Evolutionary conservation across 495 filamentous ascomycete species (phyloP).

Genomic region (Tetracladium marchalianum): DNA sequence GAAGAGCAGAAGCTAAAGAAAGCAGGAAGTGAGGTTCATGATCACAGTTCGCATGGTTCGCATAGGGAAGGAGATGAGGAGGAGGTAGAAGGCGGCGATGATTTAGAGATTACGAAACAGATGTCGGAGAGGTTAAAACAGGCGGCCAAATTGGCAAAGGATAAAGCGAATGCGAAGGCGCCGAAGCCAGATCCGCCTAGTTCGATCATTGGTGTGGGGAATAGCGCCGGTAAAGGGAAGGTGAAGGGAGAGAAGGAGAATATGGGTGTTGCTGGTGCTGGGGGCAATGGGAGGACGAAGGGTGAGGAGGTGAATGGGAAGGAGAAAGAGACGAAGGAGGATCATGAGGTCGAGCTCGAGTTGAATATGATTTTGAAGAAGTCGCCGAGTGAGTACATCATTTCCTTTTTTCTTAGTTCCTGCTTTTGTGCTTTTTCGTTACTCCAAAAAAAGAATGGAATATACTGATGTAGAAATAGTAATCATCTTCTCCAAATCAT

Average conservation of each 20-base stretch:
- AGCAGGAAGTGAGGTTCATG: slow-evolving; percentile 19
- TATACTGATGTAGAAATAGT: slow-evolving; percentile 39
- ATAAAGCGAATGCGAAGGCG: slow-evolving; percentile 40
- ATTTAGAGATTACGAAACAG: slow-evolving; percentile 5
- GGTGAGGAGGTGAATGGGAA: slow-evolving; percentile 26
- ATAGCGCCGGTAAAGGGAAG: slow-evolving; percentile 23
- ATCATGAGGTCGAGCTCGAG: slow-evolving; percentile 48
- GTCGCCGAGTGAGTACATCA: slow-evolving; percentile 55
- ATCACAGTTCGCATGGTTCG: slow-evolving; percentile 6
- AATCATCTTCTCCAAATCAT: slow-evolving; percentile 91
- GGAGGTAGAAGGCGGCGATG: background rate
- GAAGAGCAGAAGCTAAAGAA: slow-evolving; percentile 23
- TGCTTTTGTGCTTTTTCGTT: background rate
- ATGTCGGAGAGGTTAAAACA: slow-evolving; percentile 21
- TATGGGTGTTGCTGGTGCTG: slow-evolving; percentile 46
- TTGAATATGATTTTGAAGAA: slow-evolving; percentile 70
- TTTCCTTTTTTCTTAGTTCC: background rate
- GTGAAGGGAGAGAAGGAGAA: slow-evolving; percentile 24
- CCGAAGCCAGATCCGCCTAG: slow-evolving; percentile 40
- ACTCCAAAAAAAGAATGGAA: slow-evolving; percentile 6
- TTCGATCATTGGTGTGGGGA: slow-evolving; percentile 38
- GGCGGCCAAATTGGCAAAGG: slow-evolving; percentile 46
- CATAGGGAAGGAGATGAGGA: slow-evolving; percentile 14
- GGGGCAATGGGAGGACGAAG: slow-evolving; percentile 42
- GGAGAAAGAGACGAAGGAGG: slow-evolving; percentile 42